Evolutionary conservation across 75 land plant genomes (phyloP).

Genomic region (Cupressus sempervirens): DNA sequence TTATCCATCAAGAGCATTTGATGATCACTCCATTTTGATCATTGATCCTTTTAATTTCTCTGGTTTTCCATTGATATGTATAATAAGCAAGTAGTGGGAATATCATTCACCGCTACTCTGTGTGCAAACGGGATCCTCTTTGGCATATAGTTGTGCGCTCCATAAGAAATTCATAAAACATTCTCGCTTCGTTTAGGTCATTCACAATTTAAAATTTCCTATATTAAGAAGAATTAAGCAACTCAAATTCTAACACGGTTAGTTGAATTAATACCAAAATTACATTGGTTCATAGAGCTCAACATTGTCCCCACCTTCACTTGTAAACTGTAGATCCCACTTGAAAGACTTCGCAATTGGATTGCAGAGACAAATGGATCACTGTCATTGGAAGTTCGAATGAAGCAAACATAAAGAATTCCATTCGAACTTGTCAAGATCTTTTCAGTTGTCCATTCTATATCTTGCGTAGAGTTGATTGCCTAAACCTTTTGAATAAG

Average conservation of each 20-base stretch:
- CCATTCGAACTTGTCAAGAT: neutral
- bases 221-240: no score
- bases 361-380: conserved; percentile 6
- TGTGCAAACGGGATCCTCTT: no score
- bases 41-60: no score
- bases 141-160: no score
- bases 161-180: no score
- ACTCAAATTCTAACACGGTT: neutral
- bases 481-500: neutral
- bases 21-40: no score
- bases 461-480: neutral
- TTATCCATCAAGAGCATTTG: no score
- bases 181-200: no score
- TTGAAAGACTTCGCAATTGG: neutral
- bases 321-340: neutral
- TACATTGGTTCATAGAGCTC: neutral
- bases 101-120: no score
- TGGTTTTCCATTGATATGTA: no score
- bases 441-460: neutral
- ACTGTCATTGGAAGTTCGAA: neutral
- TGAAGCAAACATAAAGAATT: neutral
- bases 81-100: no score
- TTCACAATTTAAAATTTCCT: no score
- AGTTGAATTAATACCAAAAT: neutral
- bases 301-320: neutral